These are phyloP conservation scores for Aspergillus sp. DNA, from an alignment of 2,329 filamentous ascomycete genomes.

Conservation along the genomic window DNA sequence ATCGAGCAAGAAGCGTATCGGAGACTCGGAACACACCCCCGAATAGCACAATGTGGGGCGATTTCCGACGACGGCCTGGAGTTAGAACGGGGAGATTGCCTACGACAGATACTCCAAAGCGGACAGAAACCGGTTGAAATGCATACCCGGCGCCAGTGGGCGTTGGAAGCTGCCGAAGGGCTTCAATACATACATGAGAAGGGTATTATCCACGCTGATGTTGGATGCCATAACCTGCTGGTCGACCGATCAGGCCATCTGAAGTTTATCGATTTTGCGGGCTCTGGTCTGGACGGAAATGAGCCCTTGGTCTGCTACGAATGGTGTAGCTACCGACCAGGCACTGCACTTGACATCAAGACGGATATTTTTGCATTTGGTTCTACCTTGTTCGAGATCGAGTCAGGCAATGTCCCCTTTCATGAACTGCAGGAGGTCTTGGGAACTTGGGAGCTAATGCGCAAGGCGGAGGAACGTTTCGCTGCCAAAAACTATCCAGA, in stretches of 20 bases:
- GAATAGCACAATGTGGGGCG: not conserved
- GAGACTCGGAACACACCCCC: constrained; percentile 3
- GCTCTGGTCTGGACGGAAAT: constrained; percentile 16
- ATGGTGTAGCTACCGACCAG: constrained; percentile 14
- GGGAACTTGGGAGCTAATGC: not conserved
- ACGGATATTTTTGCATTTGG: constrained; percentile 21
- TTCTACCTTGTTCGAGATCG: constrained; percentile 17
- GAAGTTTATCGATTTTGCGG: constrained; percentile 18
- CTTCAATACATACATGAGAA: constrained; percentile 14
- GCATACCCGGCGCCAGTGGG: constrained; percentile 7
- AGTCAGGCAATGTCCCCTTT: not conserved
- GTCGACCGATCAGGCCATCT: constrained; percentile 12
- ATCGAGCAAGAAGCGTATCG: constrained; percentile 5
- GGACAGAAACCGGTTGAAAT: not conserved
- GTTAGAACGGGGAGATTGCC: constrained; percentile 1
- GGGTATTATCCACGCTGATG: constrained; percentile 15
- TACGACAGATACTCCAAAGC: too few species aligned
- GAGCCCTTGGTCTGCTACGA: constrained; percentile 16
- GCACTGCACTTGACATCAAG: constrained; percentile 6
- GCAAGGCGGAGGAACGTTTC: too few species aligned
- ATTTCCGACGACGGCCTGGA: not conserved
- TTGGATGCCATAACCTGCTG: constrained; percentile 17
- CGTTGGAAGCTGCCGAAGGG: constrained; percentile 14
- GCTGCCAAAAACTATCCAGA: too few species aligned
- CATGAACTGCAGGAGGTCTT: constrained; percentile 5